phyloP scores from a whole-genome alignment of 257 asterid species.

The Solanum dulcamara region DNA sequence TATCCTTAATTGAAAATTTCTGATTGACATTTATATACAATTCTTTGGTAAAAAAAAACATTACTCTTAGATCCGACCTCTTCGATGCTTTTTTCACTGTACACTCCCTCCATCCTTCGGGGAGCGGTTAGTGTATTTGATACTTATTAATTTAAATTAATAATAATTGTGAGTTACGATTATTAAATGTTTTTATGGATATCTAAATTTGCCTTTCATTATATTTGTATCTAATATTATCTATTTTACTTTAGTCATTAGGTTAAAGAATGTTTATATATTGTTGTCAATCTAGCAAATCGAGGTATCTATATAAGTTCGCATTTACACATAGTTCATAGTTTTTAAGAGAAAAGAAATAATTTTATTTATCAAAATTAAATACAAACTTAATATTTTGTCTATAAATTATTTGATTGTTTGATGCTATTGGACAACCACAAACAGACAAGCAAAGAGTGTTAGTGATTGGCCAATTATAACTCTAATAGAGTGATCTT shows the following conservation, averaged over 20 bases:
- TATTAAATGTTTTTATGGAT: no score
- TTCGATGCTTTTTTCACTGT: no score
- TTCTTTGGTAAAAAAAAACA: not conserved
- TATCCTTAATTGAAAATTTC: not conserved
- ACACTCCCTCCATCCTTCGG: no score
- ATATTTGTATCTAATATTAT: no score
- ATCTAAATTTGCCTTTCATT: no score
- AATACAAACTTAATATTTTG: no score
- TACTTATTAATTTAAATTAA: no score
- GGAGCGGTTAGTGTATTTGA: no score
- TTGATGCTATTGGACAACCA: not conserved
- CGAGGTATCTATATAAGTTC: not conserved
- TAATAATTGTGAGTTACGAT: not conserved
- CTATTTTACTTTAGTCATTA: not conserved
- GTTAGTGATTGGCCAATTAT: not conserved
- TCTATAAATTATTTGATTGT: not conserved
- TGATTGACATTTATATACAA: not conserved
- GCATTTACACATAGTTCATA: not conserved
- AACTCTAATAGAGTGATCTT: no score
- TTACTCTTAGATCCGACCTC: no score
- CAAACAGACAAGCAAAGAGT: not conserved
- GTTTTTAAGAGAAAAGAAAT: not conserved
- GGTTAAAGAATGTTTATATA: not conserved
- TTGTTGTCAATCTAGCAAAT: not conserved
- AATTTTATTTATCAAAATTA: not conserved